phyloP scores from a whole-genome alignment of 208 protist genomes.

The Acanthamoeba sp. region DNA sequence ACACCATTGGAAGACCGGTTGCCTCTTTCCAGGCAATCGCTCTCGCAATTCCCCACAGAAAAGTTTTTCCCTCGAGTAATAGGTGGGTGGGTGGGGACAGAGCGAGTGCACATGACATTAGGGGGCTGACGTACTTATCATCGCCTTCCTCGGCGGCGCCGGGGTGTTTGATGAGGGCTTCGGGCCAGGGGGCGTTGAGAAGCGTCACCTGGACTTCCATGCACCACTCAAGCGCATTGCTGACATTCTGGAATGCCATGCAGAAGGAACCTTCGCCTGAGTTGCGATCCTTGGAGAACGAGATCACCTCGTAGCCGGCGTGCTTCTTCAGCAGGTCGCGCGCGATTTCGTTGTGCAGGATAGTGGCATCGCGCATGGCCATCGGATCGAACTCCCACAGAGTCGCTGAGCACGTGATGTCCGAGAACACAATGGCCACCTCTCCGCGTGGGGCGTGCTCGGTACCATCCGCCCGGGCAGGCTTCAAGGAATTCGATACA shows the following conservation, averaged over 20 bases:
- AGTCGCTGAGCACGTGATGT: background rate
- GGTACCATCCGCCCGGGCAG: background rate
- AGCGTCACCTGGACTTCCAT: background rate
- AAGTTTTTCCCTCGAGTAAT: too few species aligned
- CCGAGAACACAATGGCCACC: constrained; percentile 25
- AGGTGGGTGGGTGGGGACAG: too few species aligned
- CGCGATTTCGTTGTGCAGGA: background rate
- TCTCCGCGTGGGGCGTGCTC: background rate
- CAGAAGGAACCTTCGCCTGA: constrained; percentile 55
- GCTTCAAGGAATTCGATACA: too few species aligned
- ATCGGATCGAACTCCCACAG: constrained; percentile 1
- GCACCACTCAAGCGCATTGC: constrained; percentile 12
- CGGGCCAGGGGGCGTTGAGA: background rate
- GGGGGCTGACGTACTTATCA: background rate
- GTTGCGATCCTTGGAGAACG: background rate
- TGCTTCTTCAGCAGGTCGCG: background rate
- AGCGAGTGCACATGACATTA: too few species aligned
- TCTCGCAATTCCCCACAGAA: too few species aligned
- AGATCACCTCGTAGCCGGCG: background rate
- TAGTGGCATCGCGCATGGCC: constrained; percentile 35
- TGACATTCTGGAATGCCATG: constrained; percentile 16
- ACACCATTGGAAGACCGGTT: too few species aligned
- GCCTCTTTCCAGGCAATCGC: too few species aligned
- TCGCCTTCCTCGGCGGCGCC: constrained; percentile 29
- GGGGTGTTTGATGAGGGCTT: background rate